Evolutionary conservation across 1,284 basidiomycete species (phyloP), one percentile per base, ranked within the genome.

Genomic region (Cystobasidium sp.): DNA sequence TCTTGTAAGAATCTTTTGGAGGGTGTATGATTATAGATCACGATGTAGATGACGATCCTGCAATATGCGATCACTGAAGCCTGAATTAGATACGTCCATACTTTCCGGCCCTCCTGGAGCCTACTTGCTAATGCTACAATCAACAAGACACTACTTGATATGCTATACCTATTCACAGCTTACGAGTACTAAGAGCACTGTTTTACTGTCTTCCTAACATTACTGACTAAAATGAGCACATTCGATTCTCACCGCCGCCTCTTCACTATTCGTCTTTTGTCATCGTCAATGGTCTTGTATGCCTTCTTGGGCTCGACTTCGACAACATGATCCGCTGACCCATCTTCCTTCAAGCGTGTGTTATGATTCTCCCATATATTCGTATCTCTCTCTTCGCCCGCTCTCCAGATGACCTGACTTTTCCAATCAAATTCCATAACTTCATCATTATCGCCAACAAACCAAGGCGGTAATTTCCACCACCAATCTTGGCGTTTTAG

Each of bases 381-480:
- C 39, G n/a, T 51, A 14, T 71, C 59, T 37, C 69, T 43, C n/a
- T 62, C 59, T n/a, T 44, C 61, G 9, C 69, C 69, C 61, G 51
- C 64, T 41, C 39, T 51, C 69, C 69, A 71, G 10, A 71, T 63
- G 55, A 41, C 20, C 22, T 71, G 69, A 44, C 47, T 49, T 44
- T 64, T 71, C 69, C 69, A 71, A 24, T 71, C 69, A 64, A 71
- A 71, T 41, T 71, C 69, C 69, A 71, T 71, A 3, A 71, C 69
- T 71, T 71, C 69, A 44, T 51, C 69, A 20, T 71, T 46, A 64
- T 64, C 69, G 16, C 69, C 69, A 12, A 71, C 41, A 37, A 71
- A 71, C 56, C 59, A 71, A 37, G 56, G 56, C 5, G 69, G 69
- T 24, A 71, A 20, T 37, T 61, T 49, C 69, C 69, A 71, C 69